Conservation (phyloP, 2,329 filamentous ascomycete genomes). For the Neopestalotiopsis rosae region DNA sequence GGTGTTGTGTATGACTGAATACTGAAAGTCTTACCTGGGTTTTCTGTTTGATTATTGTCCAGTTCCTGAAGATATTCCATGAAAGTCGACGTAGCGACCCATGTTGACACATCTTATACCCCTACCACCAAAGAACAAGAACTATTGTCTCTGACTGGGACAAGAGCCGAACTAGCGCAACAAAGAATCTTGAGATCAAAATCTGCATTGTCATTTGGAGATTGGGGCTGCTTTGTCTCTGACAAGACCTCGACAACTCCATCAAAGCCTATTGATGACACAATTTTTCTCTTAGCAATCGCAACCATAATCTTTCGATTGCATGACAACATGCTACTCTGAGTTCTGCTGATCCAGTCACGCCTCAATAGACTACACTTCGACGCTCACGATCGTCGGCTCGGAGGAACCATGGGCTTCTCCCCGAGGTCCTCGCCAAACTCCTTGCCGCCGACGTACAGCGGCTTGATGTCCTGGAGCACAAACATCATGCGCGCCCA, state of each 20-base stretch:
- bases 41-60: neutral
- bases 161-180: neutral
- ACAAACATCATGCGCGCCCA: slow-evolving; percentile 54
- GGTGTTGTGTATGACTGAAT: neutral
- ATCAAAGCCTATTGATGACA: neutral
- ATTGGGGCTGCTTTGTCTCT: neutral
- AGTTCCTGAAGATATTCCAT: neutral
- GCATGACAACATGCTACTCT: no score
- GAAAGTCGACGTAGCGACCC: neutral
- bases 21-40: neutral
- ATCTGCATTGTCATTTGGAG: neutral
- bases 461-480: slow-evolving; percentile 41
- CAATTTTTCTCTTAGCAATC: no score
- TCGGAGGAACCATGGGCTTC: slow-evolving; percentile 30
- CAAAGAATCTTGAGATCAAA: neutral
- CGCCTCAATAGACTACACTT: neutral
- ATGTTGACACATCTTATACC: neutral
- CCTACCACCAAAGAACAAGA: neutral
- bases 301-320: no score
- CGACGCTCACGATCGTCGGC: slow-evolving; percentile 13
- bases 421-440: slow-evolving; percentile 34
- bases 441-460: slow-evolving; percentile 32
- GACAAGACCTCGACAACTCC: neutral
- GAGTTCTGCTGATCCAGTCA: no score
- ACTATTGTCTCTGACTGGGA: neutral